Conservation (phyloP, 495 filamentous ascomycete species). For the Chaetomium cochliodes region DNA sequence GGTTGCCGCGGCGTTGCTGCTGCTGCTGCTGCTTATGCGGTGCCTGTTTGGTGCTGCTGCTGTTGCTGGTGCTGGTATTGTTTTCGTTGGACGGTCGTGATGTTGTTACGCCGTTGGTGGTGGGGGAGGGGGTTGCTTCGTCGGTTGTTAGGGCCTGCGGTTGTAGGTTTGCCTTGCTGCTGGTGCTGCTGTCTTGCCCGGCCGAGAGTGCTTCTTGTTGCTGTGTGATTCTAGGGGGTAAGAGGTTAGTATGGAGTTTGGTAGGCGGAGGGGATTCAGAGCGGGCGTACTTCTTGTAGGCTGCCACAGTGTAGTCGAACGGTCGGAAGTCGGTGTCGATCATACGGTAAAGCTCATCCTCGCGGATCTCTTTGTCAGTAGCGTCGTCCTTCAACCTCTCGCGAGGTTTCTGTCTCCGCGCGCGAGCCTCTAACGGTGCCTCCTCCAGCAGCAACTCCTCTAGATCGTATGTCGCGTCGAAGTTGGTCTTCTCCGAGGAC, state of each 20-base stretch:
- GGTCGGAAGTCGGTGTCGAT: slow-evolving; percentile 94
- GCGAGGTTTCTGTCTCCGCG: slow-evolving; percentile 87
- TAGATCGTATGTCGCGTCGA: slow-evolving; percentile 96
- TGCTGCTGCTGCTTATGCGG: not conserved
- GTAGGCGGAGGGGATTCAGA: not conserved
- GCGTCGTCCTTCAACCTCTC: slow-evolving; percentile 90
- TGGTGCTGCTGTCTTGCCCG: not conserved
- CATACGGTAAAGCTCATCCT: slow-evolving; percentile 89
- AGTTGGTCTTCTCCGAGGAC: slow-evolving; percentile 96
- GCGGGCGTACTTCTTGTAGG: slow-evolving; percentile 58
- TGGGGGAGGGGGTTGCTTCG: slow-evolving; percentile 36
- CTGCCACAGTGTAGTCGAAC: slow-evolving; percentile 86
- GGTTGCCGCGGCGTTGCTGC: slow-evolving; percentile 13
- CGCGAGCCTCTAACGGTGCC: slow-evolving; percentile 88
- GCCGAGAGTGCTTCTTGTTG: slow-evolving; percentile 13
- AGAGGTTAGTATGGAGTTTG: slow-evolving; percentile 9
- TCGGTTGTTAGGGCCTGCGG: slow-evolving; percentile 48
- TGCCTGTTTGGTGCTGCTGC: slow-evolving; percentile 19
- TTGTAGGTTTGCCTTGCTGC: slow-evolving; percentile 24
- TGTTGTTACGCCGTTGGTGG: slow-evolving; percentile 31
- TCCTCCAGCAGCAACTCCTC: slow-evolving; percentile 94
- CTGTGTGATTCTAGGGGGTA: slow-evolving; percentile 26
- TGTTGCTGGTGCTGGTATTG: slow-evolving; percentile 7
- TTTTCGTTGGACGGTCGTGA: slow-evolving; percentile 22
- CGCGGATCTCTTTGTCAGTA: slow-evolving; percentile 89